phyloP scores from a whole-genome alignment of 768 basidiomycete genomes.

The Lanmaoa pseudosensibilis region DNA sequence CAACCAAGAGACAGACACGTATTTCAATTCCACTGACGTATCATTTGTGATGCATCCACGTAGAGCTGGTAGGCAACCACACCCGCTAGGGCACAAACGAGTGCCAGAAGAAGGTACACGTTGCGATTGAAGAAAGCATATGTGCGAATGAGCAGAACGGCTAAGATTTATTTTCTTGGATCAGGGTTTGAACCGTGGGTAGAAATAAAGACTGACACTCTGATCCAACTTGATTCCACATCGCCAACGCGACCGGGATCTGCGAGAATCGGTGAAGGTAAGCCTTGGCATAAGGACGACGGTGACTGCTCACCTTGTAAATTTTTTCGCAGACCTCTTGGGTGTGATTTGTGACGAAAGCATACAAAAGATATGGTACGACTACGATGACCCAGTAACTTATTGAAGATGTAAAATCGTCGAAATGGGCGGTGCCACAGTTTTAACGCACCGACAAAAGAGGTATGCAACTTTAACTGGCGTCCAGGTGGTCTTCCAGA shows the following conservation, averaged over 20 bases:
- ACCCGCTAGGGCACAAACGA: slow-evolving; percentile 66
- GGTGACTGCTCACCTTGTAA: slow-evolving; percentile 51
- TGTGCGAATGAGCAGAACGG: slow-evolving; percentile 78
- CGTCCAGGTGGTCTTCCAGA: slow-evolving; percentile 84
- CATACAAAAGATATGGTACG: slow-evolving; percentile 75
- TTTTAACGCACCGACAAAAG: slow-evolving; percentile 68
- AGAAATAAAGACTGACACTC: slow-evolving; percentile 50
- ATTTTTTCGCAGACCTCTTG: slow-evolving; percentile 64
- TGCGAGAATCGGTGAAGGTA: slow-evolving; percentile 26
- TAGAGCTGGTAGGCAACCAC: slow-evolving; percentile 82
- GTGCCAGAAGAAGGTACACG: slow-evolving; percentile 58
- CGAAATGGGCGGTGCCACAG: slow-evolving; percentile 10
- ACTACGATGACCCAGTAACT: slow-evolving; percentile 85
- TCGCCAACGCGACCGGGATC: slow-evolving; percentile 79
- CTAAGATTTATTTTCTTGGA: slow-evolving; percentile 34
- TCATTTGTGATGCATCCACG: slow-evolving; percentile 77
- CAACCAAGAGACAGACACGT: not conserved
- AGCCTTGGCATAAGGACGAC: not conserved
- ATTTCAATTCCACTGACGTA: slow-evolving; percentile 44
- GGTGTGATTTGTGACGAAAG: slow-evolving; percentile 71
- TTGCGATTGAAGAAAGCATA: slow-evolving; percentile 87
- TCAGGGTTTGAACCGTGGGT: not conserved
- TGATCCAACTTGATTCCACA: slow-evolving; percentile 87
- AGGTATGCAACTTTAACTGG: slow-evolving; percentile 82
- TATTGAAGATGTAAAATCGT: slow-evolving; percentile 8